These are phyloP conservation scores for Trypanosoma vivax DNA, from an alignment of 208 protist genomes.

Conservation along the genomic window DNA sequence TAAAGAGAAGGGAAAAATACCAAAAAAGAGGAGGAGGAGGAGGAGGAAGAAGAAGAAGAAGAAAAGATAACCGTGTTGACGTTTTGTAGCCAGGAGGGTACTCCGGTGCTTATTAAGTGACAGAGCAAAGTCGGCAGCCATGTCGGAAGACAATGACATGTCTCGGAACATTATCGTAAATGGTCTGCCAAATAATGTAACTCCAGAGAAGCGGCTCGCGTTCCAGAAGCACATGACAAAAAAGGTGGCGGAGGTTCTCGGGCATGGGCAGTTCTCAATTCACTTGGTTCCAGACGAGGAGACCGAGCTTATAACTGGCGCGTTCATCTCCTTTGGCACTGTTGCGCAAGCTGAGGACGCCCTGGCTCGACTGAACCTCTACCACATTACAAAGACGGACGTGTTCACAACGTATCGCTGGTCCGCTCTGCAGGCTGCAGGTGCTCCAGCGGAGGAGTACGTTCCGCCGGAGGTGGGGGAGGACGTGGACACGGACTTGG, in stretches of 20 bases:
- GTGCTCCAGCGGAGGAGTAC: conserved; percentile 53
- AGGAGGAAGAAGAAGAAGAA: not conserved
- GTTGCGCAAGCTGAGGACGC: conserved; percentile 66
- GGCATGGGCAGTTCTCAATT: conserved; percentile 64
- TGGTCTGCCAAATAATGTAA: conserved; percentile 79
- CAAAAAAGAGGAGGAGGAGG: not conserved
- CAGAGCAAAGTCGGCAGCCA: conserved; percentile 27
- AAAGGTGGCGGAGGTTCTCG: conserved; percentile 58
- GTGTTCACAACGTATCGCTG: conserved; percentile 78
- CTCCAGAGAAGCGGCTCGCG: conserved; percentile 64
- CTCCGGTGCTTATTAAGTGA: too few relatives aligned
- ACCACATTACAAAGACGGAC: conserved; percentile 64
- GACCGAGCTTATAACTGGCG: conserved; percentile 59
- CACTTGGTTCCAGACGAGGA: conserved; percentile 58
- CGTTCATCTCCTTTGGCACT: conserved; percentile 71
- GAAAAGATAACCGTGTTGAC: conserved; percentile 9
- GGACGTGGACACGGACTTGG: conserved; percentile 48
- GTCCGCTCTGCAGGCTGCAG: conserved; percentile 53
- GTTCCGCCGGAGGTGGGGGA: conserved; percentile 45
- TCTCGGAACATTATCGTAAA: conserved; percentile 69
- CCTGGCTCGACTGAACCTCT: conserved; percentile 79
- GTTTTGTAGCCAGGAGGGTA: too few relatives aligned
- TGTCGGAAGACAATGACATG: conserved; percentile 29
- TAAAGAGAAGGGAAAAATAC: not conserved
- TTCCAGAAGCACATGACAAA: conserved; percentile 62